Evolutionary conservation across 345 rosid genomes (phyloP).

Genomic region (Syzygium aqueum): DNA sequence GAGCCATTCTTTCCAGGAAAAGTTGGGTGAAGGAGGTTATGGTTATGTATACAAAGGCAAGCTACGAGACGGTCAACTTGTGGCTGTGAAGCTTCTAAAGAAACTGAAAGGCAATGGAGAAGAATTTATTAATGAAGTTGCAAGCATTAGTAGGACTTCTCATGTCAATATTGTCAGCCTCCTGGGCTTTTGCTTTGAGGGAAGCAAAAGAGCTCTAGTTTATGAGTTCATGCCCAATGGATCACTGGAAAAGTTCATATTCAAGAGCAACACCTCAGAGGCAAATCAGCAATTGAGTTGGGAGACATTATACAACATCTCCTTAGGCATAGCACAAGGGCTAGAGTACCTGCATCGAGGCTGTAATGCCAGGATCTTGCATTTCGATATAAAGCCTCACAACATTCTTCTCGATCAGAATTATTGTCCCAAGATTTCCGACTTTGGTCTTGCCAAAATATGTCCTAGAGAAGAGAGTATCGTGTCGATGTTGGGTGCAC

Average conservation of each 20-base stretch:
- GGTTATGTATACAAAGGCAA: not conserved
- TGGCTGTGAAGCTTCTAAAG: not conserved
- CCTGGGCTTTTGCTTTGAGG: not conserved
- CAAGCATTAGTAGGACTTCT: not conserved
- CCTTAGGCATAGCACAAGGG: not conserved
- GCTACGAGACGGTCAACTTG: not conserved
- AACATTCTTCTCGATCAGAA: not conserved
- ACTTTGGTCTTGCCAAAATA: not conserved
- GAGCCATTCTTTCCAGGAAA: not conserved
- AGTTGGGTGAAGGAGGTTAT: not conserved
- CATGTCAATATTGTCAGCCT: not conserved
- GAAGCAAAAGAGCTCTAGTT: not conserved
- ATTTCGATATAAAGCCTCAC: not conserved
- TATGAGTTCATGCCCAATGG: not conserved
- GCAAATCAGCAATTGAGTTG: not conserved
- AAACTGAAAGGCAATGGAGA: not conserved
- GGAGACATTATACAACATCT: not conserved
- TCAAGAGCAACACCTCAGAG: not conserved
- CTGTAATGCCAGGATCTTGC: accelerated
- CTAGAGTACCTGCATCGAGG: not conserved
- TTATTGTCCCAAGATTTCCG: not conserved
- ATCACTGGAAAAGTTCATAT: not conserved
- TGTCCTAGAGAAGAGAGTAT: not conserved
- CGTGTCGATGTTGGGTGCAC: not conserved
- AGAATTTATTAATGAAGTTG: not conserved